These are phyloP conservation scores for Botrytis pseudocinerea DNA, from an alignment of 2,329 filamentous ascomycete species.

Conservation along the genomic window DNA sequence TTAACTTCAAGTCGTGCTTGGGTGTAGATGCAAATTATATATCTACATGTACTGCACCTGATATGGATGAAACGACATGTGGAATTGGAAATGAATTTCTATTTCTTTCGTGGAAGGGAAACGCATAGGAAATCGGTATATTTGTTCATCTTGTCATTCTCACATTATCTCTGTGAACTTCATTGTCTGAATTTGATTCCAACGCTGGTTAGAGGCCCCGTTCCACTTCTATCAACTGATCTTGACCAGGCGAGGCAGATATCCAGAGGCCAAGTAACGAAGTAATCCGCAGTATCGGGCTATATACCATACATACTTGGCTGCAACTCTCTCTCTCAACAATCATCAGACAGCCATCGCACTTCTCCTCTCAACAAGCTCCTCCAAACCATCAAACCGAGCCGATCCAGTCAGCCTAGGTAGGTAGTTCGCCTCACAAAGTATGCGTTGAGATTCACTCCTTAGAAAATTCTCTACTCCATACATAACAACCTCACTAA, in stretches of 20 bases:
- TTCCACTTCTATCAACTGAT: neutral
- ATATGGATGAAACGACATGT: neutral
- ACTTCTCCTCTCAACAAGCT: neutral
- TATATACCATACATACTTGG: neutral
- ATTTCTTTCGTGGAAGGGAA: neutral
- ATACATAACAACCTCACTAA: neutral
- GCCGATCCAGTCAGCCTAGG: neutral
- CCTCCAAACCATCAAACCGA: neutral
- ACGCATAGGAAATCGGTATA: neutral
- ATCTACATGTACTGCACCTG: neutral
- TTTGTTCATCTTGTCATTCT: accelerated
- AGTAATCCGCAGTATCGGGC: too few relatives aligned
- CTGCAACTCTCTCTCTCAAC: too few relatives aligned
- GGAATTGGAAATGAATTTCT: neutral
- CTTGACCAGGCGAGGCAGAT: accelerated
- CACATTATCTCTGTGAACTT: neutral
- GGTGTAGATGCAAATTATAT: neutral
- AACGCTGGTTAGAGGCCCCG: accelerated
- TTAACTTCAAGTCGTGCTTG: neutral
- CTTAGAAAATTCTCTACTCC: neutral
- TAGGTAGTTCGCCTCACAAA: neutral
- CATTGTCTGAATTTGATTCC: neutral
- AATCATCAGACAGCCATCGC: neutral
- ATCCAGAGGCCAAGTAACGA: neutral
- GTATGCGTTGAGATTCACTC: neutral